Conservation (phyloP, 177 flowering plant genomes). For the Vitis hybrid region DNA sequence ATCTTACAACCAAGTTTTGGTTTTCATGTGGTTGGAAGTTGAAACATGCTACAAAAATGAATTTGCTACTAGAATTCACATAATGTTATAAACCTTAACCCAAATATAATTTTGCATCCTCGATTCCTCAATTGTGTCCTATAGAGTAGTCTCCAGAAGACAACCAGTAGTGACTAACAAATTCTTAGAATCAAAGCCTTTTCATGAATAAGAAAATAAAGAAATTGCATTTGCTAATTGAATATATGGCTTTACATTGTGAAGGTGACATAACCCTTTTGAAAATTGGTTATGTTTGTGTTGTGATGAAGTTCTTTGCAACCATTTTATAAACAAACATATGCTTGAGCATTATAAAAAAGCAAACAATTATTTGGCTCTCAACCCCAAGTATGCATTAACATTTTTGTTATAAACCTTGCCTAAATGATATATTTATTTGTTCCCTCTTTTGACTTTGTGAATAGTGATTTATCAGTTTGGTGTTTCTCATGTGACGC, state of each 20-base stretch:
- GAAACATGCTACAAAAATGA: no score
- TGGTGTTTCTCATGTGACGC: conserved; percentile 92
- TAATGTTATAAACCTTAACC: not conserved
- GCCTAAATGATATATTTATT: not conserved
- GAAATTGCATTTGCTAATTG: conserved; percentile 2
- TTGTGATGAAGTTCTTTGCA: conserved; percentile 83
- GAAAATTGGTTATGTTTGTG: conserved; percentile 90
- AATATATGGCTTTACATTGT: not conserved
- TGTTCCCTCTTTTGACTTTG: not conserved
- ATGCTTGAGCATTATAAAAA: conserved; percentile 79
- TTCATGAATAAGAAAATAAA: not conserved
- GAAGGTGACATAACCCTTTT: conserved; percentile 63
- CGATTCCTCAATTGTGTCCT: not conserved
- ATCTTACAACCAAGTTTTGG: no score
- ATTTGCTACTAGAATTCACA: not conserved
- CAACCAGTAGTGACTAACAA: not conserved
- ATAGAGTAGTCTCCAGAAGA: no score
- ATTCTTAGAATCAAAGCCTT: not conserved
- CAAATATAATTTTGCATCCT: not conserved
- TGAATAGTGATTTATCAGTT: conserved; percentile 76
- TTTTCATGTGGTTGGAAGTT: no score
- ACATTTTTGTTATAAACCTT: not conserved
- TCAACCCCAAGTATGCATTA: conserved; percentile 68
- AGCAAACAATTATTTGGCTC: conserved; percentile 60
- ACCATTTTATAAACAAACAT: conserved; percentile 85